Base-by-base conservation (phyloP, 169 alveolate species). In the Perkinsus olseni region DNA sequence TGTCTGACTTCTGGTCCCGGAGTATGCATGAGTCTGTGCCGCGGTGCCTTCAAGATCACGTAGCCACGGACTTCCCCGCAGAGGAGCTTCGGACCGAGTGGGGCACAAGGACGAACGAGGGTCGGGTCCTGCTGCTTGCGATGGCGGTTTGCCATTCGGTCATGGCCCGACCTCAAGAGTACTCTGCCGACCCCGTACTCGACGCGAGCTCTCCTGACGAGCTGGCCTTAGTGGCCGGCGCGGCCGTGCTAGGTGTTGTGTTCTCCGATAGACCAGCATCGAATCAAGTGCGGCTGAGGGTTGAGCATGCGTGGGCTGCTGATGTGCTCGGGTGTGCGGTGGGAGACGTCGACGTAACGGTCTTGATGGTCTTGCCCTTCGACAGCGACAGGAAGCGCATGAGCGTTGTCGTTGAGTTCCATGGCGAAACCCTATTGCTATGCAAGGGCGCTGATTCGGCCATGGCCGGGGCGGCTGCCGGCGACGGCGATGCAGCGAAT, bases 361-460 rank as follows among this genome's bases (percentile, higher is more conserved):
- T 98, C 36, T 94, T 97, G 74, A 97, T 98, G 94, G 97, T 96
- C n/a, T 95, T 98, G 92, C 96, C 98, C 91, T 99, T 98, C 94
- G 98, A 98, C 90, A 95, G 98, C 51, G 96, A 96, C 50, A 95
- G 99, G 91, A 98, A 98, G 95, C 95, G 99, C 92, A 97, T 98
- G 99, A 97, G 98, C 91, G 97, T 99, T 3, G 97, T 99, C 36
- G 97, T 98, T 0, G 82, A 62, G 34, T 28, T 21, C 82, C 28
- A 62, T 1, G 37, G 82, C 10, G 82, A 62, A 28, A 28, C 82
- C 17, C 1, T 91, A 38, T 62, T 93, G 94, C 93, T 96, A 90
- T 92, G 93, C 91, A 96, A 96, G 92, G 97, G 97, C 74, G 97
- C 97, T 0, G 97, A 96, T 91, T 74, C 95, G 36, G 95, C 96